A percentile compares a stretch with the other conserved stretches of the same genome.
phyloP scores from a whole-genome alignment of 169 alveolate species.

The Babesia gibsoni region DNA sequence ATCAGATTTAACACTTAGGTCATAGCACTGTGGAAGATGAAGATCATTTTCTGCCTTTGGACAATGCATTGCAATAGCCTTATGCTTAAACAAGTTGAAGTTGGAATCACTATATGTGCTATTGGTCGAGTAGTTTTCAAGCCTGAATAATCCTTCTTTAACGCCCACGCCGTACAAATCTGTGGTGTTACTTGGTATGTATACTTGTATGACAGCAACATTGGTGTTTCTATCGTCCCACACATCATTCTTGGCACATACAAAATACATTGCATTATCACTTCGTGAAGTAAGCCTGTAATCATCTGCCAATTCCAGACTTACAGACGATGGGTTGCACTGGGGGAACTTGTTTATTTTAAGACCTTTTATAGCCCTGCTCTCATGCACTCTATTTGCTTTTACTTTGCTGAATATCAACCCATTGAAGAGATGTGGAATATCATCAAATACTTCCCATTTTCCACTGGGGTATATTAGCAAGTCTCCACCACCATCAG shows the following conservation, averaged over 20 bases:
- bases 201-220: conserved; percentile 21
- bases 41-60: conserved; percentile 17
- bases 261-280: conserved; percentile 18
- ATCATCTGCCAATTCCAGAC: background rate
- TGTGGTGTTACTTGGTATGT: conserved; percentile 18
- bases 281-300: conserved; percentile 12
- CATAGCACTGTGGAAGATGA: conserved; percentile 1
- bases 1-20: background rate
- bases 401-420: background rate
- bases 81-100: conserved; percentile 12
- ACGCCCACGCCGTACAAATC: conserved; percentile 12
- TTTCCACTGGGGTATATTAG: background rate
- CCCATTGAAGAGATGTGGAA: conserved; percentile 17
- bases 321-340: background rate
- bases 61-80: conserved; percentile 24
- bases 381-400: conserved; percentile 7
- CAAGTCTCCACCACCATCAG: background rate
- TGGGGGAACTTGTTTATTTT: background rate
- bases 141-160: background rate
- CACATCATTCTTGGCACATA: background rate
- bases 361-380: conserved; percentile 22
- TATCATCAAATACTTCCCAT: conserved; percentile 24
- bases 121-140: background rate
- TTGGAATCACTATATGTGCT: conserved; percentile 1
- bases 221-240: conserved; percentile 31